Percentiles rank a stretch among this genome's conserved stretches.
phyloP scores from a whole-genome alignment of 345 rosid species.

The Dipteronia dyeriana region DNA sequence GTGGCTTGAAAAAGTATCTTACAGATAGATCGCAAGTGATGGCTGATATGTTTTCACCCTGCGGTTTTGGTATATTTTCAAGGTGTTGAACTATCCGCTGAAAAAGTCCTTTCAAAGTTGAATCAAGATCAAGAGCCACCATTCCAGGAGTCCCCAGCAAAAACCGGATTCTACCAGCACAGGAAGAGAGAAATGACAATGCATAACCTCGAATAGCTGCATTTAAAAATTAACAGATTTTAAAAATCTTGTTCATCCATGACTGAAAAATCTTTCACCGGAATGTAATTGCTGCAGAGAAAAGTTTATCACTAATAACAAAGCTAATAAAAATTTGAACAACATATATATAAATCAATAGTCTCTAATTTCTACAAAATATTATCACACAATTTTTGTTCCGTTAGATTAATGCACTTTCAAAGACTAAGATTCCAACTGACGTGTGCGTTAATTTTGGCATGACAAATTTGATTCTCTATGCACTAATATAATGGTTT shows the following conservation, averaged over 20 bases:
- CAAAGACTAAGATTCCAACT: background rate
- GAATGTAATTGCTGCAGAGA: background rate
- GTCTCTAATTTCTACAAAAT: background rate
- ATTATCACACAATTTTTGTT: background rate
- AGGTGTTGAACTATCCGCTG: slow-evolving; percentile 83
- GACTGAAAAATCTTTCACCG: background rate
- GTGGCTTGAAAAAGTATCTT: slow-evolving; percentile 41
- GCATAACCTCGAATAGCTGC: slow-evolving; percentile 99
- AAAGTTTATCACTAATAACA: background rate
- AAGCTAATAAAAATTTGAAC: background rate
- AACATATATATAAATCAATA: background rate
- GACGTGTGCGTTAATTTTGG: background rate
- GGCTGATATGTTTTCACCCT: slow-evolving; percentile 85
- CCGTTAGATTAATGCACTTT: background rate
- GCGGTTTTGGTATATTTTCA: slow-evolving; percentile 86
- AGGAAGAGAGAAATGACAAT: slow-evolving; percentile 94
- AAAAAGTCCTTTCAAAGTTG: slow-evolving; percentile 84
- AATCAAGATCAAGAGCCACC: slow-evolving; percentile 95
- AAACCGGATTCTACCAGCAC: slow-evolving; percentile 95
- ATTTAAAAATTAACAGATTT: slow-evolving; percentile 31
- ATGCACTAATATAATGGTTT: background rate
- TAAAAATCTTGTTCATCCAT: slow-evolving; percentile 16
- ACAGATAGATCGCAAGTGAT: slow-evolving; percentile 92
- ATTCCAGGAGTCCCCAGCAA: slow-evolving; percentile 95
- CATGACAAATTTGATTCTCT: background rate